Evolutionary conservation across 1,139 yeast species (phyloP), one percentile per base, ranked within the genome.

Genomic region (Yamadazyma taylorii): DNA sequence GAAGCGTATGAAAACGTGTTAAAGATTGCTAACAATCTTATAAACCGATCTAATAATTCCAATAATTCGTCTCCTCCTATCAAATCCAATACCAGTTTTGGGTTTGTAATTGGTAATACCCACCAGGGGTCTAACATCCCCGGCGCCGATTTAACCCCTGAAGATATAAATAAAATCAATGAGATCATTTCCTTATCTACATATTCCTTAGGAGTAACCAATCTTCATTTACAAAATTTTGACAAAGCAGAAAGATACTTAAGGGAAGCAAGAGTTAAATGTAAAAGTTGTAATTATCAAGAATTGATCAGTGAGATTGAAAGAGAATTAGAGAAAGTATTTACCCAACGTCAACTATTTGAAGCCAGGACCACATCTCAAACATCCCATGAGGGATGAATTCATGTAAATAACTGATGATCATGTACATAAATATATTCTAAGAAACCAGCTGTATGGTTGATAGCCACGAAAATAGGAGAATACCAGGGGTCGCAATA

Each of bases 121-220:
- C n/a, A n/a, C n/a, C n/a, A 76, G 31, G 71, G 84, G 5, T 12
- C 15, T 12, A 25, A 25, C 11, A 25, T 13, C 5, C 5, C 78
- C 28, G 24, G 36, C 27, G 16, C 26, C 27, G 13, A 29, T 28
- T 10, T 28, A 30, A 15, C 16, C 16, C 17, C 30, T 50, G 35
- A 51, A 47, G 41, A 23, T 42, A 46, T 30, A 50, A 53, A 33
- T 38, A 45, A 33, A 29, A 56, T 67, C 15, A 50, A 50, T 35
- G 88, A 86, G 46, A 80, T 85, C 2, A 78, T 84, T 23, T 95
- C 95, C 0, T 66, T 88, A 52, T 79, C 96, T 0, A 80, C 88
- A 0, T 90, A 87, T 53, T 95, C 96, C 0, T 66, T 87, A 29
- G 97, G 96, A 0, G 95, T 89, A 4, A 73, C 87, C 12, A 73